phyloP scores from a whole-genome alignment of 2,329 filamentous ascomycete genomes.

The Lasiodiplodia sp. region DNA sequence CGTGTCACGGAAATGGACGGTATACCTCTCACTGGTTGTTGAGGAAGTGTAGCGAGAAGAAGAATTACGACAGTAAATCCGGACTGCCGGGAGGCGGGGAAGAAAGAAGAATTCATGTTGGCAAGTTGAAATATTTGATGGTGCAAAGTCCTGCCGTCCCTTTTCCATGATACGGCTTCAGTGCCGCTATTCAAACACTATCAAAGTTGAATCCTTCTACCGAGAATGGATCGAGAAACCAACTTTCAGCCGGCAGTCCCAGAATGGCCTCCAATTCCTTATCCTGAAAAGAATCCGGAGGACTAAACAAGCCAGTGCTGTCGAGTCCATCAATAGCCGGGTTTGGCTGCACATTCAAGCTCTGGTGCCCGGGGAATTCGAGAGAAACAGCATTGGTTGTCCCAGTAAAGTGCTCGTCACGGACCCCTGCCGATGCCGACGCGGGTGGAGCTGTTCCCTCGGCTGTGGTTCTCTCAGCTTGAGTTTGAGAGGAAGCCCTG shows the following conservation, averaged over 20 bases:
- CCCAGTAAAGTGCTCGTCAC: neutral
- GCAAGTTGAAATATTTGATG: too few relatives aligned
- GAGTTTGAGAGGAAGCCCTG: neutral
- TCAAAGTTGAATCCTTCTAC: neutral
- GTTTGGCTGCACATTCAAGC: too few relatives aligned
- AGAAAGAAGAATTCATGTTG: too few relatives aligned
- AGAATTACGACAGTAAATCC: too few relatives aligned
- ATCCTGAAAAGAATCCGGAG: neutral
- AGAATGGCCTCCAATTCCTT: constrained; percentile 7
- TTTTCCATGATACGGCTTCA: too few relatives aligned
- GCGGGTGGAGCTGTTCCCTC: too few relatives aligned
- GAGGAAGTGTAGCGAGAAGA: too few relatives aligned
- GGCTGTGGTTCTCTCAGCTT: neutral
- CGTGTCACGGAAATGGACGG: too few relatives aligned
- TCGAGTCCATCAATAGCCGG: neutral
- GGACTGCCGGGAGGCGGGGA: too few relatives aligned
- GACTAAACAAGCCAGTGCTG: neutral
- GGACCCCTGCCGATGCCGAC: too few relatives aligned
- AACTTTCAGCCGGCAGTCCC: constrained; percentile 2
- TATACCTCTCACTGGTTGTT: too few relatives aligned
- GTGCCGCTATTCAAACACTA: neutral
- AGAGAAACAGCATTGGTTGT: neutral
- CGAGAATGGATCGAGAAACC: constrained; percentile 13
- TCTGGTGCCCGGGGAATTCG: neutral
- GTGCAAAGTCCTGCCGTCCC: too few relatives aligned